These are phyloP conservation scores for Saccharomycopsis javanensis DNA, from an alignment of 805 yeast species.

Conservation along the genomic window DNA sequence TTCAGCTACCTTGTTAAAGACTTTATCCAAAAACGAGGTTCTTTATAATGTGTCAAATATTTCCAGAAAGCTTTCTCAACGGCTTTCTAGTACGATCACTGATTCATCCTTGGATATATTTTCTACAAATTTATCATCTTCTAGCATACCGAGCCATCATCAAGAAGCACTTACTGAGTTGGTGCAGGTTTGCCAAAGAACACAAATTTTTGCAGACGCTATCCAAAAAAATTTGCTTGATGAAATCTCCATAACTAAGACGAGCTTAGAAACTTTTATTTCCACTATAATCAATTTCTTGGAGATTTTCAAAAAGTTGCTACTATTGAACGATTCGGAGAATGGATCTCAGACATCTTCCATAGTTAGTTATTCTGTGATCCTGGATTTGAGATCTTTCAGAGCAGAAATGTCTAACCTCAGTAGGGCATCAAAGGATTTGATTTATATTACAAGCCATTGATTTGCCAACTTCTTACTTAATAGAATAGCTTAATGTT, in stretches of 20 bases:
- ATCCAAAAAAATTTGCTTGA: not conserved
- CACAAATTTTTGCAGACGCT: not conserved
- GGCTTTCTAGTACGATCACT: not conserved
- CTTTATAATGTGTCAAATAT: not conserved
- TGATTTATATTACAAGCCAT: conserved; percentile 5
- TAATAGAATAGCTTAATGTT: no score
- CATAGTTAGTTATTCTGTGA: not conserved
- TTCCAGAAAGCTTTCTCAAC: not conserved
- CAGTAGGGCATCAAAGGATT: conserved; percentile 6
- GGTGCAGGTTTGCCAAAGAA: not conserved
- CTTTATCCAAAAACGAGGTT: not conserved
- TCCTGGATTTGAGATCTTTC: conserved; percentile 4
- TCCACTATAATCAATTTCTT: conserved; percentile 7
- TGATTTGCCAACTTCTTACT: not conserved
- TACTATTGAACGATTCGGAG: conserved; percentile 5
- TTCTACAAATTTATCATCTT: not conserved
- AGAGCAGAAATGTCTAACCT: conserved; percentile 10
- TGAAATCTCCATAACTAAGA: not conserved
- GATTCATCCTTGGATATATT: not conserved
- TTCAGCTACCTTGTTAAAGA: not conserved
- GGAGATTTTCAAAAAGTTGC: not conserved
- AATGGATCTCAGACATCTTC: no score
- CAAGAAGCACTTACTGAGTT: not conserved
- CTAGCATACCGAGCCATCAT: not conserved
- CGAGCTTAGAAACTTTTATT: conserved; percentile 6